Base-by-base conservation (phyloP, 2,329 filamentous ascomycete species). In the Cadophora luteo-olivacea region DNA sequence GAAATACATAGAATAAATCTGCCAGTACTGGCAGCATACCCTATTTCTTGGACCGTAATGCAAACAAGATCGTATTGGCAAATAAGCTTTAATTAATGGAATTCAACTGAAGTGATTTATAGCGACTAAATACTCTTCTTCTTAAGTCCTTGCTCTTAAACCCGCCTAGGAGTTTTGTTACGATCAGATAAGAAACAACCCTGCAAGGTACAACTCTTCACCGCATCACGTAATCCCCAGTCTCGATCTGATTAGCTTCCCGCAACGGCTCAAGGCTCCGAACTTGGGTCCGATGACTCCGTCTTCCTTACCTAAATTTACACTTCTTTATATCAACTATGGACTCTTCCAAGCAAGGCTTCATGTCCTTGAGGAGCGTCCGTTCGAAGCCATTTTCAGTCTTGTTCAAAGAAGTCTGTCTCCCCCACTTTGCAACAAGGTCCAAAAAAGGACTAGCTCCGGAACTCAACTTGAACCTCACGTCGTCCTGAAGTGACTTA, bases 1-100 rank as follows among this genome's bases (percentile, higher is more conserved):
- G 60, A 75, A 74, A 61, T 77, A 76, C 51, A 97, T 72, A 94
- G 68, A 76, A 66, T 73, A 73, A 67, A 41, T 9, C 45, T 49
- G 45, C 45, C 11, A 22, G 45, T 22, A 49, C 7, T 6, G n/a
- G 45, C 12, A 4, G n/a, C 45, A 49, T 49, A 6, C 6, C 2
- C 19, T 7, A 49, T 49, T 25, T 45, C 11, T 41, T 11, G 22
- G 1, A 60, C n/a, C 36, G 22, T 45, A 25, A n/a, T 45, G 11
- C 22, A 48, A 36, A 19, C 4, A 45, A 45, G 2, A 11, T 19
- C 1, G 6, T 16, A 45, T 16, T 45, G 8, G 41, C 2, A 19
- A 19, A 16, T 14, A 45, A 45, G 4, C 16, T 45, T 45, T 14
- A 45, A 16, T 14, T 14, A 19, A 45, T 5, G 12, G 19, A 45